phyloP scores from a whole-genome alignment of 179 eudicot genomes.

The Spinacia oleracea region DNA sequence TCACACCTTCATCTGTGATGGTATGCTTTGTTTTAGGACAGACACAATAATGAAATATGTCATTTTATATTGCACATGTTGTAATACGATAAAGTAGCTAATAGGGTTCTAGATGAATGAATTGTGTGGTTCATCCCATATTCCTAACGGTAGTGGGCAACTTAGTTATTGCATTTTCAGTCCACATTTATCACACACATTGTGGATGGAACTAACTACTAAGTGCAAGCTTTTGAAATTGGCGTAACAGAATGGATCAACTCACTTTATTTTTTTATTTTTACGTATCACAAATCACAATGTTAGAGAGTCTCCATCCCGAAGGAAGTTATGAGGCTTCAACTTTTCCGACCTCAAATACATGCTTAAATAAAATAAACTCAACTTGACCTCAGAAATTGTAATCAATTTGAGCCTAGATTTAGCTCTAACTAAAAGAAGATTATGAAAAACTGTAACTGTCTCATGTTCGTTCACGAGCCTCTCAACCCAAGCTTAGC shows the following conservation, averaged over 20 bases:
- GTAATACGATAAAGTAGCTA: background rate
- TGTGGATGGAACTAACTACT: background rate
- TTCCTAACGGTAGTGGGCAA: background rate
- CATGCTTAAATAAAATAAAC: too few relatives aligned
- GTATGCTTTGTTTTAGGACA: background rate
- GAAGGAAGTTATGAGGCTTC: too few relatives aligned
- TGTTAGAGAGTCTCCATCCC: too few relatives aligned
- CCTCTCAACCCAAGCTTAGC: too few relatives aligned
- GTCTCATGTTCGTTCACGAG: too few relatives aligned
- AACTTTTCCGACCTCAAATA: too few relatives aligned
- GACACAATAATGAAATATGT: background rate
- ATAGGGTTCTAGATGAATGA: background rate
- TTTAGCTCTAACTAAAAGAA: too few relatives aligned
- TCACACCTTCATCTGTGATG: background rate
- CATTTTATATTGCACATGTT: background rate
- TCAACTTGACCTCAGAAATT: too few relatives aligned
- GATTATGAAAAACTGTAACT: too few relatives aligned
- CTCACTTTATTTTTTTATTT: too few relatives aligned
- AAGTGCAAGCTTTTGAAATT: background rate
- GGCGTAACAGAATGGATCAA: background rate
- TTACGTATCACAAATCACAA: too few relatives aligned
- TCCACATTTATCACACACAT: background rate
- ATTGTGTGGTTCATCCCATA: background rate
- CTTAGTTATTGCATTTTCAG: background rate
- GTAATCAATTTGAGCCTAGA: too few relatives aligned